Base-by-base conservation (phyloP, 1,284 basidiomycete genomes). In the Phellopilus nigrolimitatus region DNA sequence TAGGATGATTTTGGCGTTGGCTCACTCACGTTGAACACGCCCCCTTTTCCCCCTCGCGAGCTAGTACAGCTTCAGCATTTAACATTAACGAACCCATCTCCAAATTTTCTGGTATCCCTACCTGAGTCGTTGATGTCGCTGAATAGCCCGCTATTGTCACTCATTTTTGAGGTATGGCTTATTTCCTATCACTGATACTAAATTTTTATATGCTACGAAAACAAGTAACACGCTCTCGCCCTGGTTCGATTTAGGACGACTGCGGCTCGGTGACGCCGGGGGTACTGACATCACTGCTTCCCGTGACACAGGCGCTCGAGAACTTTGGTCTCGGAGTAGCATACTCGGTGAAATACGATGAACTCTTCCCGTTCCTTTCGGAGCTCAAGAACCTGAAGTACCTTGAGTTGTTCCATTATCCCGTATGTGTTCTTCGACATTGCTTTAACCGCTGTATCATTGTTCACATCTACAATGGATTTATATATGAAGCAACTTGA, bases 261-360 rank as follows among this genome's bases (percentile, higher is more conserved):
- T 53, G 51, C 24, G 51, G 51, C 31, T 46, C 51, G 2, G 51
- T 53, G 2, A 53, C 51, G 12, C 51, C 51, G 33, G 44, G 51
- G 12, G 41, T 22, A 5, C 38, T 53, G 10, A 47, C 30, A 22
- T 47, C 37, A 8, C 44, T 53, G 5, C 27, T 34, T 13, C 44
- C 51, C 3, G 44, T 41, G 15, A 8, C 37, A 4, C 51, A 41
- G n/a, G 44, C 13, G 12, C 34, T 42, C 2, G 21, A 41, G 17
- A 31, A 28, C 7, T 53, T 53, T 37, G 44, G 25, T n/a, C 38
- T 53, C 7, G 51, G 51, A 4, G 19, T 53, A 4, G 36, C 51
- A 6, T 53, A 47, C 22, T 46, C 43, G 8, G 22, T 53, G 28
- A 53, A 53, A 34, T 53, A 53, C 39, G 51, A 53, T 12, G 51